These are phyloP conservation scores for Cladosporium sp. DNA, from an alignment of 2,329 filamentous ascomycete genomes.

Conservation along the genomic window DNA sequence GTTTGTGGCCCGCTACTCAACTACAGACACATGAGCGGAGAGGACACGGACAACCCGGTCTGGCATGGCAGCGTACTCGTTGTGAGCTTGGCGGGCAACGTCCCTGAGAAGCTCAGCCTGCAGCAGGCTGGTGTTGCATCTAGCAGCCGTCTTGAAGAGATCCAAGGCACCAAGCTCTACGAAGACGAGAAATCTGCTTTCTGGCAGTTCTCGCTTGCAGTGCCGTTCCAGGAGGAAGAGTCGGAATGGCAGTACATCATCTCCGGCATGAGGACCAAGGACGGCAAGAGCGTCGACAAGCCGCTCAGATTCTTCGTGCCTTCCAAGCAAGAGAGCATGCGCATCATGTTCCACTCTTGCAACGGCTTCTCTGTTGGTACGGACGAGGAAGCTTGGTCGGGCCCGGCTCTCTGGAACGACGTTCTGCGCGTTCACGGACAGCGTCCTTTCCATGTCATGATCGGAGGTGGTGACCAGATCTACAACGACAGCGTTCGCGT, in stretches of 20 bases:
- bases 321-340: constrained; percentile 63
- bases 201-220: constrained; percentile 59
- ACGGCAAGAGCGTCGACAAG: constrained; percentile 27
- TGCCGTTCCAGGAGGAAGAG: constrained; percentile 71
- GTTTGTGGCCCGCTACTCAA: constrained; percentile 74
- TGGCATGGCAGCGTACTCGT: constrained; percentile 89
- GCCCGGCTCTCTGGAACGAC: constrained; percentile 63
- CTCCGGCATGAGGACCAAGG: constrained; percentile 55
- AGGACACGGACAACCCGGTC: constrained; percentile 42
- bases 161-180: constrained; percentile 57
- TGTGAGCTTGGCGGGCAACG: constrained; percentile 72
- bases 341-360: constrained; percentile 69
- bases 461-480: constrained; percentile 89
- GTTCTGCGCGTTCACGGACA: constrained; percentile 61
- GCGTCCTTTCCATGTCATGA: constrained; percentile 67
- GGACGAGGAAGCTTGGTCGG: constrained; percentile 62
- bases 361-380: constrained; percentile 69
- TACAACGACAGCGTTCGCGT: constrained; percentile 80
- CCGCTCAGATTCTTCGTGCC: constrained; percentile 59
- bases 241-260: constrained; percentile 78
- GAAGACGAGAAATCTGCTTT: constrained; percentile 61
- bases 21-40: constrained; percentile 70
- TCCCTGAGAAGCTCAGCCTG: constrained; percentile 62
- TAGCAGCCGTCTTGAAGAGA: constrained; percentile 30
- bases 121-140: constrained; percentile 37